phyloP scores from a whole-genome alignment of 257 asterid species.

The Petunia axillaris region DNA sequence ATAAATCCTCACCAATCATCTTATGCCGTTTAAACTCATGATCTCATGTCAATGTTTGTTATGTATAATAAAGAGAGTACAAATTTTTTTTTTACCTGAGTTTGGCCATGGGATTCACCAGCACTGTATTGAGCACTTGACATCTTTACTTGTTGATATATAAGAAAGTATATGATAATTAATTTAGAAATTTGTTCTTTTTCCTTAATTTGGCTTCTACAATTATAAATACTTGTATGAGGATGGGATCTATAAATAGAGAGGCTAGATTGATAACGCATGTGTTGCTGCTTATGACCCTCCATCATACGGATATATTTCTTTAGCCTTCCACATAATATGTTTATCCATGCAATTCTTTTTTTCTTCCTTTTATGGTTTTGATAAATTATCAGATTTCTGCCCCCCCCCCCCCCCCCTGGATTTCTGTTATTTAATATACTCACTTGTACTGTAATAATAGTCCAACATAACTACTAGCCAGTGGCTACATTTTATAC shows the following conservation, averaged over 20 bases:
- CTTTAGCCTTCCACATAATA: neutral
- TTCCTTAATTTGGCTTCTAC: neutral
- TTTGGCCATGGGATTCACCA: conserved; percentile 40
- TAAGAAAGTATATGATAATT: neutral
- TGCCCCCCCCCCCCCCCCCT: too few relatives aligned
- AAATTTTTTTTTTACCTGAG: conserved; percentile 15
- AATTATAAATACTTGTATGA: neutral
- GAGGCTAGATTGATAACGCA: neutral
- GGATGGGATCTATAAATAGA: conserved; percentile 14
- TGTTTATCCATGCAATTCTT: neutral
- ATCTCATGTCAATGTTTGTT: too few relatives aligned
- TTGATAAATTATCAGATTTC: neutral
- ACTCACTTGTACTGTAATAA: too few relatives aligned
- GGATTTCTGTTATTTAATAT: neutral
- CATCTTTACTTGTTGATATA: conserved; percentile 32
- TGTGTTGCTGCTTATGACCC: conserved; percentile 19
- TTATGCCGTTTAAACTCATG: too few relatives aligned
- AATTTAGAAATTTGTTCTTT: neutral
- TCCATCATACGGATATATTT: neutral
- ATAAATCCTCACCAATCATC: too few relatives aligned
- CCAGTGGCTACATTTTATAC: too few relatives aligned
- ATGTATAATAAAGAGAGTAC: too few relatives aligned
- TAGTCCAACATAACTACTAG: too few relatives aligned
- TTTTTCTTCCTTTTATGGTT: neutral
- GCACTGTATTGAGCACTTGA: conserved; percentile 48